A percentile compares a stretch with the other conserved stretches of the same genome.
phyloP scores from a whole-genome alignment of 805 yeast species.

The Schwanniomyces yamadae region DNA sequence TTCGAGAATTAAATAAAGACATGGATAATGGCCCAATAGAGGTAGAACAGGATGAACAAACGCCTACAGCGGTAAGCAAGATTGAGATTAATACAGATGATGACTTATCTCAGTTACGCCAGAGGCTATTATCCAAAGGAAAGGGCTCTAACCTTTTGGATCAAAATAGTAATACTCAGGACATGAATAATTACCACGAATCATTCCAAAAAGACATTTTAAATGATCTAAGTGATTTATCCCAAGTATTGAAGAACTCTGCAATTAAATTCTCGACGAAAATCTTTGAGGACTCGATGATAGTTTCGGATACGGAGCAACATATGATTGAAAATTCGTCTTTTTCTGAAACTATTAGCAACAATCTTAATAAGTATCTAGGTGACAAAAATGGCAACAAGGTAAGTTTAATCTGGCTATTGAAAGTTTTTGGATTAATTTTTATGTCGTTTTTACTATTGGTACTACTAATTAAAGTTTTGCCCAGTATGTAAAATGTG shows the following conservation, averaged over 20 bases:
- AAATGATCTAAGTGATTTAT: constrained; percentile 48
- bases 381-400: constrained; percentile 40
- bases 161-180: constrained; percentile 1
- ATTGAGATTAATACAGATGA: constrained; percentile 12
- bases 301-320: constrained; percentile 35
- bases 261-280: constrained; percentile 43
- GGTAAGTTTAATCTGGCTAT: constrained; percentile 36
- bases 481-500: constrained; percentile 33
- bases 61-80: not conserved
- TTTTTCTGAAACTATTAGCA: constrained; percentile 32
- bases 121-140: constrained; percentile 25
- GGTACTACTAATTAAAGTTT: constrained; percentile 32
- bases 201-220: constrained; percentile 49
- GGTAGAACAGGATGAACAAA: not conserved
- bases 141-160: constrained; percentile 9
- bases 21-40: not conserved
- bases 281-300: constrained; percentile 32
- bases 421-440: constrained; percentile 28
- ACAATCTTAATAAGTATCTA: constrained; percentile 37
- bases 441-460: constrained; percentile 28
- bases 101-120: constrained; percentile 21
- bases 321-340: constrained; percentile 30
- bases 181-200: constrained; percentile 38
- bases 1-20: not conserved
- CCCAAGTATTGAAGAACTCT: constrained; percentile 45